phyloP scores from a whole-genome alignment of 2,329 filamentous ascomycete species.

The Sporothrix schenckii region DNA sequence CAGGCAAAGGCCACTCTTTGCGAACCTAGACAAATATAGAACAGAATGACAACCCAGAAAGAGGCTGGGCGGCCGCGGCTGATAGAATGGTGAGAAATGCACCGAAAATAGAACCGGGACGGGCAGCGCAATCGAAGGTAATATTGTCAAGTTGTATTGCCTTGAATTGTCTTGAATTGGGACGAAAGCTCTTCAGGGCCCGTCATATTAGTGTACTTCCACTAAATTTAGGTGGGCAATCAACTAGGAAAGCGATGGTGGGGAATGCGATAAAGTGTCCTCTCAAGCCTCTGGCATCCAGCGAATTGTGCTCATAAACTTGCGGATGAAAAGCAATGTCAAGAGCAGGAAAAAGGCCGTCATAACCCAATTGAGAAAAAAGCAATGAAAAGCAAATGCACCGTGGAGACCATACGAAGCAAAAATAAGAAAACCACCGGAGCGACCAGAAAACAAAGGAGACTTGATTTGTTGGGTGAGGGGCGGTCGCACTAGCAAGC shows the following conservation, averaged over 20 bases:
- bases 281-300: not conserved
- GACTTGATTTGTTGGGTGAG: slow-evolving; percentile 27
- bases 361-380: slow-evolving; percentile 9
- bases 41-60: not conserved
- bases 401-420: slow-evolving; percentile 5
- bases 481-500: slow-evolving; percentile 30
- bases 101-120: slow-evolving; percentile 28
- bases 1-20: not conserved
- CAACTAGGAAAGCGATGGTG: not conserved
- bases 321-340: not conserved
- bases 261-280: slow-evolving; percentile 22
- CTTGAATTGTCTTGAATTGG: not conserved
- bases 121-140: slow-evolving; percentile 6
- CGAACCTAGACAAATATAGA: slow-evolving; percentile 23
- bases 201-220: slow-evolving; percentile 24
- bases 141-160: not conserved
- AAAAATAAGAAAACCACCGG: not conserved
- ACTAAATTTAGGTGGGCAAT: slow-evolving; percentile 9
- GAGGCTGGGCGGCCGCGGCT: slow-evolving; percentile 25
- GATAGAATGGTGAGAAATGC: not conserved
- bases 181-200: not conserved
- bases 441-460: slow-evolving; percentile 14
- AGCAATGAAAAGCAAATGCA: not conserved
- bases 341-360: slow-evolving; percentile 2
- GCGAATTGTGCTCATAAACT: slow-evolving; percentile 1